Base-by-base conservation (phyloP, 1,284 basidiomycete species). In the Hymenochaete sp. region DNA sequence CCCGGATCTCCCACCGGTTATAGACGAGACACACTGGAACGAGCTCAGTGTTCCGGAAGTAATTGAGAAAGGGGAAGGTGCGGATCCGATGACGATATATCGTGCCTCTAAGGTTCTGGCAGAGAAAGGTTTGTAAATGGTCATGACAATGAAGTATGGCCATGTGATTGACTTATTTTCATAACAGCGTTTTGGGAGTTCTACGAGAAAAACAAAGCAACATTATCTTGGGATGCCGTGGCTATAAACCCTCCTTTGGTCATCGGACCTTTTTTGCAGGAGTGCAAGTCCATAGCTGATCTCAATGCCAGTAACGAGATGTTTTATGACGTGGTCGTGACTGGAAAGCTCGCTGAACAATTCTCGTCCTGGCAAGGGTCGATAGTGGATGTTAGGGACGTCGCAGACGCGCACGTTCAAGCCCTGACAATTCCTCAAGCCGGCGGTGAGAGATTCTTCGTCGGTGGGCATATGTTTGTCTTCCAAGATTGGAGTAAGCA, bases 211-310 rank as follows among this genome's bases (percentile, higher is more conserved):
- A 62, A 82, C 55, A 74, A 78, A 56, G 53, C 59, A 1, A 57
- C 55, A 26, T 56, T 71, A 8, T 52, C 56, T 0, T 84, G 73
- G 70, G 77, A 81, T 50, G 58, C 80, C 21, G 70, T 67, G 8
- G 65, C 68, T 0, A 62, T 83, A 50, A 71, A 72, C 57, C 80
- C 82, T 58, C 69, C 74, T 50, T 67, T n/a, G n/a, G n/a, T n/a
- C n/a, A n/a, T n/a, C n/a, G n/a, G n/a, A n/a, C n/a, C n/a, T n/a
- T n/a, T n/a, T n/a, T n/a, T n/a, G n/a, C n/a, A n/a, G n/a, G n/a
- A n/a, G n/a, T n/a, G n/a, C n/a, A n/a, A n/a, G n/a, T n/a, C n/a
- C n/a, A n/a, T n/a, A n/a, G n/a, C n/a, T n/a, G n/a, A n/a, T n/a
- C n/a, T n/a, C n/a, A n/a, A n/a, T n/a, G n/a, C n/a, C n/a, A n/a